Percentiles rank a stretch among this genome's conserved stretches.
Evolutionary conservation across 306 rosid genomes (phyloP).

Genomic region (Begonia loranthoides): DNA sequence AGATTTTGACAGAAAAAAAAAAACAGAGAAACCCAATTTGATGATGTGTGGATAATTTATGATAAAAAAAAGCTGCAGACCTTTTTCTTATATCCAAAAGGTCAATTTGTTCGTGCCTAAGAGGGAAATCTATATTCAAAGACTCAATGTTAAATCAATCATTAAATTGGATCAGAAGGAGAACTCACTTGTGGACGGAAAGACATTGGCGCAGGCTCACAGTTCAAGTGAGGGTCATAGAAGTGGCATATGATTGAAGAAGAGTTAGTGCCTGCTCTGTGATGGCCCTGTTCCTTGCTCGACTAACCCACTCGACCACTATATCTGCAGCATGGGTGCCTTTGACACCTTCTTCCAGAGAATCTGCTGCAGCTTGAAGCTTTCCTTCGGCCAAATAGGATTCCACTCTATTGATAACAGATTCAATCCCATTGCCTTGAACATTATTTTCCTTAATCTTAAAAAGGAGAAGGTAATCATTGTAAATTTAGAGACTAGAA

Average conservation of each 20-base stretch:
- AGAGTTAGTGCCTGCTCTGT: constrained; percentile 85
- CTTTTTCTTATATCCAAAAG: too few relatives aligned
- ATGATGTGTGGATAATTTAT: too few relatives aligned
- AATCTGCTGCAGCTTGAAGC: constrained; percentile 72
- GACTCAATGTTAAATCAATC: too few relatives aligned
- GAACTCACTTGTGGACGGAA: neutral
- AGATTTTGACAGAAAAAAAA: too few relatives aligned
- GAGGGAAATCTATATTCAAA: too few relatives aligned
- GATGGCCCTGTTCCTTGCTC: constrained; percentile 83
- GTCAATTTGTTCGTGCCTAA: too few relatives aligned
- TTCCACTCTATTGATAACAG: constrained; percentile 70
- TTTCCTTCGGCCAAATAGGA: constrained; percentile 73
- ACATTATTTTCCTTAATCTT: constrained; percentile 67
- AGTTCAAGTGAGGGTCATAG: constrained; percentile 45
- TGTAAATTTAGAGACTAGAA: constrained; percentile 4
- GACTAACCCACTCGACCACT: constrained; percentile 58
- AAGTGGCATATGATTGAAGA: constrained; percentile 70
- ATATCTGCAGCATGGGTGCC: constrained; percentile 65
- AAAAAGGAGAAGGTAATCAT: constrained; percentile 10
- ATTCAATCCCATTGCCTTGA: constrained; percentile 80
- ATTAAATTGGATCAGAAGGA: neutral
- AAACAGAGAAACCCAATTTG: too few relatives aligned
- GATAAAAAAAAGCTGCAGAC: too few relatives aligned
- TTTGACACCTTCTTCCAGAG: constrained; percentile 72
- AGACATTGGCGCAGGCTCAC: constrained; percentile 2